Evolutionary conservation across 345 rosid species (phyloP).

Genomic region (Bruguiera sexangula): DNA sequence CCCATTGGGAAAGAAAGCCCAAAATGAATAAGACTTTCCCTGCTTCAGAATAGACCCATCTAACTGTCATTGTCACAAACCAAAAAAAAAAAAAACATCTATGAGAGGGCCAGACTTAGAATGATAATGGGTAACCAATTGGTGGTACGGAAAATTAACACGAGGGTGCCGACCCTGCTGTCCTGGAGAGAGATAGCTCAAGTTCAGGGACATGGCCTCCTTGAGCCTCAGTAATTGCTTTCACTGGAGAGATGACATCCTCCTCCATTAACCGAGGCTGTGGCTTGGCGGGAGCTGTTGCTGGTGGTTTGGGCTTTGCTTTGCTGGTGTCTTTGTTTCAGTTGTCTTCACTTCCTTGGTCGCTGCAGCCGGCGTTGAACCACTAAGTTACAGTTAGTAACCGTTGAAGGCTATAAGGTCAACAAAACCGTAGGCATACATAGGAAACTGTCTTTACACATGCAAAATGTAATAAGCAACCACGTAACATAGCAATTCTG

Average conservation of each 20-base stretch:
- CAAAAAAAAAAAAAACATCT: too few relatives aligned
- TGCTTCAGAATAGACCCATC: slow-evolving; percentile 75
- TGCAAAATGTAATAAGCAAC: neutral
- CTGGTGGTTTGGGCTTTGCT: slow-evolving; percentile 61
- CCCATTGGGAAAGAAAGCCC: slow-evolving; percentile 90
- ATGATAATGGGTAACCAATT: too few relatives aligned
- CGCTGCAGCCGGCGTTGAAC: slow-evolving; percentile 38
- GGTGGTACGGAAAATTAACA: too few relatives aligned
- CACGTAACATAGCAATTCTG: too few relatives aligned
- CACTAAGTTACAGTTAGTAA: neutral
- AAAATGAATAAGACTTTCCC: slow-evolving; percentile 54
- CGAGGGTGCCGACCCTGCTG: too few relatives aligned
- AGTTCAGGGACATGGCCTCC: slow-evolving; percentile 55
- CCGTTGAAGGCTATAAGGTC: neutral
- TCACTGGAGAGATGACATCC: slow-evolving; percentile 77
- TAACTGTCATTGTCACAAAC: slow-evolving; percentile 36
- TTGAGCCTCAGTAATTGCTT: slow-evolving; percentile 59
- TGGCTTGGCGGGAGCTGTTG: slow-evolving; percentile 60
- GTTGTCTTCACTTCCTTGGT: slow-evolving; percentile 42
- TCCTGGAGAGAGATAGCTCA: slow-evolving; percentile 26
- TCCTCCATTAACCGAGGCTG: slow-evolving; percentile 74
- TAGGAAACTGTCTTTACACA: neutral
- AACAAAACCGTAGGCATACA: neutral
- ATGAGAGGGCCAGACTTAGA: too few relatives aligned
- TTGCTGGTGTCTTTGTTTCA: slow-evolving; percentile 25